Evolutionary conservation across 225 moss, liverwort and hornwort species (phyloP).

Genomic region (Pseudisothecium myosuroides): DNA sequence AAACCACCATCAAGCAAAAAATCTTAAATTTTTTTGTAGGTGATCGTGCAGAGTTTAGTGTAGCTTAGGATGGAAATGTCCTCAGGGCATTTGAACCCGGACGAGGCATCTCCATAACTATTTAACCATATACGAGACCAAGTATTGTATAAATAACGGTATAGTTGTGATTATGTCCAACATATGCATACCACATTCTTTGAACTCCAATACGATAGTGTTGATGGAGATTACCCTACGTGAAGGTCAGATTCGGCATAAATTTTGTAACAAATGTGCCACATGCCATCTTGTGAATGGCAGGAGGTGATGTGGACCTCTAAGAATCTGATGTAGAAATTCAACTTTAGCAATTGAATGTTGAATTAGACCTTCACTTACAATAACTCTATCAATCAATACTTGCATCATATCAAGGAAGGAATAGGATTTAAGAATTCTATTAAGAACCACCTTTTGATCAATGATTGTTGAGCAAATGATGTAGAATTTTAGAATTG

Average conservation of each 20-base stretch:
- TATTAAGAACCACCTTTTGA: too few species aligned
- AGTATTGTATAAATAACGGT: not conserved
- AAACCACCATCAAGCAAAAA: not conserved
- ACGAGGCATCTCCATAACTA: not conserved
- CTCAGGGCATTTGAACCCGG: not conserved
- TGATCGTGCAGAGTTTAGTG: not conserved
- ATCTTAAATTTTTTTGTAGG: not conserved
- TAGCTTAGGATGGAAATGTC: not conserved
- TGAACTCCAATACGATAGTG: not conserved
- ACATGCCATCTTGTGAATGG: too few species aligned
- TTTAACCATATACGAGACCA: not conserved
- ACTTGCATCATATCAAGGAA: too few species aligned
- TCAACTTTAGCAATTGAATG: too few species aligned
- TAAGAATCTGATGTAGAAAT: too few species aligned
- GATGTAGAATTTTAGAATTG: not conserved
- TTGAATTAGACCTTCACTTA: rapidly evolving
- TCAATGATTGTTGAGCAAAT: too few species aligned
- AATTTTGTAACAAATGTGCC: not conserved
- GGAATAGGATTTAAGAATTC: too few species aligned
- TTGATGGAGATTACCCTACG: not conserved
- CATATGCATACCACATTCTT: not conserved
- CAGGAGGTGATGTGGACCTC: too few species aligned
- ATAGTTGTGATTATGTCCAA: not conserved
- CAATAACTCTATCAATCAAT: not conserved
- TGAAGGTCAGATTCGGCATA: not conserved